Base-by-base conservation (phyloP, 2,329 filamentous ascomycete genomes). In the Xylaria sp. region DNA sequence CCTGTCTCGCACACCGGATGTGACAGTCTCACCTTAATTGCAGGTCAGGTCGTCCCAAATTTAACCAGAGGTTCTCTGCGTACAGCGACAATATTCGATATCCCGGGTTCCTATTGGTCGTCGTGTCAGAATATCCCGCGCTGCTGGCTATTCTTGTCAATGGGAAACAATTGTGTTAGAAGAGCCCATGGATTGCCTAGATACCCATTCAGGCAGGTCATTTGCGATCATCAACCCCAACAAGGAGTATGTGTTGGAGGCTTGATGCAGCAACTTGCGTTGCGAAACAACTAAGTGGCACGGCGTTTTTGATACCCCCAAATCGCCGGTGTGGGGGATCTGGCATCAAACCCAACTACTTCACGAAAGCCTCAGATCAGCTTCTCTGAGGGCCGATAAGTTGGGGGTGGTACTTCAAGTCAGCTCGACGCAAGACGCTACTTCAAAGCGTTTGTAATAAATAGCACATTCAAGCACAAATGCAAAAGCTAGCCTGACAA, bases 321-420 rank as follows among this genome's bases (percentile, higher is more conserved):
- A 39, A 30, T 48, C 9, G 12, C 25, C 25, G 23, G n/a, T 50
- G 50, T 13, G 10, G n/a, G 15, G 20, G n/a, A 59, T 48, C 39
- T 34, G 18, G 15, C 20, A 36, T 59, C 23, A 18, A 25, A 28
- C 39, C 53, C 28, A 28, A 41, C n/a, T 18, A 39, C 13, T 28
- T 41, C 41, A 36, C 36, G 30, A 28, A 15, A 39, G 7, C 5
- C 39, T 48, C 36, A 25, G 50, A 10, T 23, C 20, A 39, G 8
- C 23, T 48, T 57, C 28, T n/a, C 20, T 32, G n/a, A 56, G 43
- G 28, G 48, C 43, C 52, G 45, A 23, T 5, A 12, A 55, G 28
- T 59, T 59, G 55, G 34, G 34, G 63, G 58, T 50, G 3, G 23
- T 50, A 41, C 41, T 8, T 20, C 30, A 61, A 39, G 15, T 10